A percentile compares a stretch with the other conserved stretches of the same genome.
Evolutionary conservation across 208 protist species (phyloP).

Genomic region (Leishmania martiniquensis): DNA sequence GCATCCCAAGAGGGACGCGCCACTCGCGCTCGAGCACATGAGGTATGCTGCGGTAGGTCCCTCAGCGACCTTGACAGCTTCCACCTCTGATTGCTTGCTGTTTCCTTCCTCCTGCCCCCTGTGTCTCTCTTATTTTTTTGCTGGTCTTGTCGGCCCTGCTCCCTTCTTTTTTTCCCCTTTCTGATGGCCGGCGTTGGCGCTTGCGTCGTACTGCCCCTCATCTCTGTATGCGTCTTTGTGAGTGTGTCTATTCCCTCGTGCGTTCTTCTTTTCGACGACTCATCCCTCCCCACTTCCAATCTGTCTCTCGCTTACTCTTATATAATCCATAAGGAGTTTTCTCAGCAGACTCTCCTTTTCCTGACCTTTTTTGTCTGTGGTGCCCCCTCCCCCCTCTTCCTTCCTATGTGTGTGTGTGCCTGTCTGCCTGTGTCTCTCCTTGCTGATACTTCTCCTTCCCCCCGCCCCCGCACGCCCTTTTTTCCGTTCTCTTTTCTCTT

Average conservation of each 20-base stretch:
- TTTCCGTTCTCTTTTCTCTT: background rate
- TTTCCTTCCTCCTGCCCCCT: background rate
- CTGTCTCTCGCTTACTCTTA: background rate
- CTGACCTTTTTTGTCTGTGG: constrained; percentile 2
- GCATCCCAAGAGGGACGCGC: background rate
- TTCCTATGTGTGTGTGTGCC: constrained; percentile 2
- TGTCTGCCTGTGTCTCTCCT: background rate
- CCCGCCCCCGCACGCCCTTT: background rate
- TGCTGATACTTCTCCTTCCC: constrained; percentile 5
- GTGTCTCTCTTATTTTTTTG: background rate
- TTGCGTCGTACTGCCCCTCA: background rate
- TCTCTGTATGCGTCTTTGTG: background rate
- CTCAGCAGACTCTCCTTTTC: background rate
- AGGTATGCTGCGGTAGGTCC: background rate
- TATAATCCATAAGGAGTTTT: background rate
- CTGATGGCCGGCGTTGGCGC: background rate
- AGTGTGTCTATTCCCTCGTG: constrained; percentile 6
- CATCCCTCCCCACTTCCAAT: background rate
- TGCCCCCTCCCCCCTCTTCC: constrained; percentile 1
- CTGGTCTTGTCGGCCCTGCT: background rate
- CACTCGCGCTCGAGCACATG: background rate
- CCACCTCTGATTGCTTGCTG: background rate
- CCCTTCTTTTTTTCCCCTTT: constrained; percentile 5
- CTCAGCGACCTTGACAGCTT: background rate
- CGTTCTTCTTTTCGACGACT: background rate